Base-by-base conservation (phyloP, 2,329 filamentous ascomycete species). In the Colletotrichum falcatum region DNA sequence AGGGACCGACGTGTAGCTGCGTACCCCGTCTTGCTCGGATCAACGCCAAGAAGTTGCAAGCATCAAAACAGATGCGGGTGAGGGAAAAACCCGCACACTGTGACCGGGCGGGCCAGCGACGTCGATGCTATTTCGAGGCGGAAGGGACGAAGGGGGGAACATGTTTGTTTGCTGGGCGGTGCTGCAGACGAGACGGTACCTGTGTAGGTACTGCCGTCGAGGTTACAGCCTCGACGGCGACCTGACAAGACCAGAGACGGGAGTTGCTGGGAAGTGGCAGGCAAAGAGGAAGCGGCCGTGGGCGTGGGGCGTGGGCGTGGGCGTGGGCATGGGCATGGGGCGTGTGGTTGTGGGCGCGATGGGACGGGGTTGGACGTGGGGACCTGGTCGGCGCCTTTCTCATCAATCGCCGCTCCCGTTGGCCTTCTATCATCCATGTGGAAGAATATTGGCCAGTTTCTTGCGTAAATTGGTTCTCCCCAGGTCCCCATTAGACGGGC, bases 1-100 rank as follows among this genome's bases (percentile, higher is more conserved):
- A 70, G 67, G 67, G 67, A 70, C 67, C 64, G 20, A 64, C 67
- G 67, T 70, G 67, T 70, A 70, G 64, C 67, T 70, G 64, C 58
- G 67, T 70, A 70, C 67, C 67, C 64, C 64, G 64, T 70, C 61
- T 69, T 71, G 69, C 69, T 69, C 69, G 66, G 69, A 71, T 71
- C 69, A 71, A 71, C 69, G 69, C 69, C 69, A 71, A 71, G 69
- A 71, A 51, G 69, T 70, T 71, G 60, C 60, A 65, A 71, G 69
- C 65, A 69, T 71, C 69, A 71, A 70, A 71, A 68, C 69, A 61
- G 61, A 71, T 70, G 67, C 67, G 64, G 69, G 65, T 60, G 66
- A 71, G 65, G 65, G 54, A 65, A 71, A 68, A 71, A 51, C 59
- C 65, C 69, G 62, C 69, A 71, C 69, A 71, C 67, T 70, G 67